phyloP scores from a whole-genome alignment of 768 basidiomycete species.

The Coprinopsis marcescibilis region DNA sequence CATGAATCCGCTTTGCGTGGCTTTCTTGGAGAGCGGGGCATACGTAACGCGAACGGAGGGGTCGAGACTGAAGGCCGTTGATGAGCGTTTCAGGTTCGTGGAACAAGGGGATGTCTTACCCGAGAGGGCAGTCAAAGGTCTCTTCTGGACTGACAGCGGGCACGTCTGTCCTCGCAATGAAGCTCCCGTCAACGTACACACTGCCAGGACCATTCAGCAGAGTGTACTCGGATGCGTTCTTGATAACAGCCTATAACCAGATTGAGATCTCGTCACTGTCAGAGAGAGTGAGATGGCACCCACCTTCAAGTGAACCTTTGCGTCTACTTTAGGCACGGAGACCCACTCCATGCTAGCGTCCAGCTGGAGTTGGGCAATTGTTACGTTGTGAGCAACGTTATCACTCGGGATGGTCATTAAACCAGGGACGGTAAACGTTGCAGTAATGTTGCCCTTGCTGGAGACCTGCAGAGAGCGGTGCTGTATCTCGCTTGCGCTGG shows the following conservation, averaged over 20 bases:
- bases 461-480: slow-evolving; percentile 24
- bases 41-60: slow-evolving; percentile 36
- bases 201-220: slow-evolving; percentile 42
- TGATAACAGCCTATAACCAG: slow-evolving; percentile 35
- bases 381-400: slow-evolving; percentile 34
- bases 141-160: slow-evolving; percentile 37
- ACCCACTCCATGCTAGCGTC: slow-evolving; percentile 40
- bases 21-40: slow-evolving; percentile 29
- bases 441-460: slow-evolving; percentile 32
- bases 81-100: not conserved
- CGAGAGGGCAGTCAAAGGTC: slow-evolving; percentile 40
- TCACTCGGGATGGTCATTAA: slow-evolving; percentile 37
- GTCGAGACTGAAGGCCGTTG: slow-evolving; percentile 25
- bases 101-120: slow-evolving; percentile 24
- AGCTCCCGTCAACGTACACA: slow-evolving; percentile 52
- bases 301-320: slow-evolving; percentile 34
- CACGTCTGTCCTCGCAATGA: slow-evolving; percentile 43
- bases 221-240: slow-evolving; percentile 50
- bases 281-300: not conserved
- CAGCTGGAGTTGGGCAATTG: slow-evolving; percentile 30
- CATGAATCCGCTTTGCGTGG: slow-evolving; percentile 28
- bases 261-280: not conserved
- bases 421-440: slow-evolving; percentile 38
- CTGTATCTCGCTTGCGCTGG: slow-evolving; percentile 8
- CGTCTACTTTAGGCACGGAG: slow-evolving; percentile 32